Percentiles rank a stretch among this genome's conserved stretches.
These are phyloP conservation scores for Auxenochlorella protothecoides DNA, from an alignment of 139 green algal genomes.

Conservation along the genomic window DNA sequence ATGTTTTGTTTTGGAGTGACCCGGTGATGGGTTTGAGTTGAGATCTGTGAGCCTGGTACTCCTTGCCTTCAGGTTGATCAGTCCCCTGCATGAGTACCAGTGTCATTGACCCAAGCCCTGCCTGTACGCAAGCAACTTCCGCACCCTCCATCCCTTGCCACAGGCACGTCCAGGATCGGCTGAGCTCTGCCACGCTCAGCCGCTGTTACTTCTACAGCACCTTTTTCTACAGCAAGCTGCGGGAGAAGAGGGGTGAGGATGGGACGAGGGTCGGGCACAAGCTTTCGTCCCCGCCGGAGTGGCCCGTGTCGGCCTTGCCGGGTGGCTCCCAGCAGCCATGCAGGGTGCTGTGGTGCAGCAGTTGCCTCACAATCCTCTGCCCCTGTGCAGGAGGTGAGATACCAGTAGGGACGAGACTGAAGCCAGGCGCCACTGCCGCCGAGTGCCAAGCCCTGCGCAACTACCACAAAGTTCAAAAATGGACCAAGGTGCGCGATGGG, in stretches of 20 bases:
- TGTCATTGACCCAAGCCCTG: too few species aligned
- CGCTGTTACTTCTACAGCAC: conserved; percentile 86
- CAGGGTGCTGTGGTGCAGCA: not conserved
- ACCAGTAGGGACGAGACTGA: too few species aligned
- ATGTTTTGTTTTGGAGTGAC: too few species aligned
- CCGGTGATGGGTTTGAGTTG: too few species aligned
- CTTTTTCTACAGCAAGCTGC: conserved; percentile 94
- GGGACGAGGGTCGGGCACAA: not conserved
- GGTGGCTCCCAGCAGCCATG: not conserved
- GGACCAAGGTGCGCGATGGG: conserved; percentile 54
- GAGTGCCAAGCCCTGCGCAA: conserved; percentile 18
- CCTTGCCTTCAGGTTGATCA: not conserved
- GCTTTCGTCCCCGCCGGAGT: not conserved
- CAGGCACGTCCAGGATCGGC: conserved; percentile 41
- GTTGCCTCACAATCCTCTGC: not conserved
- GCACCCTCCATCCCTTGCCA: not conserved
- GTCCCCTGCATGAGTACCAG: too few species aligned
- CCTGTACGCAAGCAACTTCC: not conserved
- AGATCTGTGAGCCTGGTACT: not conserved
- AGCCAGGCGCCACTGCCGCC: too few species aligned
- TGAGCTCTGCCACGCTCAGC: conserved; percentile 42
- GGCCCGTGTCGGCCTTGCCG: not conserved
- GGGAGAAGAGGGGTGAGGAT: conserved; percentile 27
- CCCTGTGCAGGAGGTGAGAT: too few species aligned
- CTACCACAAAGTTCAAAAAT: conserved; percentile 61